These are phyloP conservation scores for Fusarium oxysporum DNA, from an alignment of 2,329 filamentous ascomycete genomes.

Conservation along the genomic window DNA sequence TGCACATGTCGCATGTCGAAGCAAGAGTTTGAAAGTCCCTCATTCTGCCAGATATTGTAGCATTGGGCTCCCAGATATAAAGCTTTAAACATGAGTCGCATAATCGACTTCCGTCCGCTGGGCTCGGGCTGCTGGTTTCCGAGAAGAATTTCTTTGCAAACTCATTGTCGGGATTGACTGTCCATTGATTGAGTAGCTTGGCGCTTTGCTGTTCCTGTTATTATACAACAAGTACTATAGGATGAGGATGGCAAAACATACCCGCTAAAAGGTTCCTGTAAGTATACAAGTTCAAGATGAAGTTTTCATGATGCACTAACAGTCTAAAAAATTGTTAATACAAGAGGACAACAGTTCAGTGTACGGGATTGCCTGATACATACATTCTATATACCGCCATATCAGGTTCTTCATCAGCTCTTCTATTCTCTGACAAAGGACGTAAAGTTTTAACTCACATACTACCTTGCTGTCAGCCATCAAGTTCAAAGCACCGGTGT, in stretches of 20 bases:
- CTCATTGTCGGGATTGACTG: not conserved
- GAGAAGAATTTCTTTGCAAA: not conserved
- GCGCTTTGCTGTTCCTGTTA: not conserved
- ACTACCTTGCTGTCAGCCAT: not conserved
- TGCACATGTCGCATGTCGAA: not conserved
- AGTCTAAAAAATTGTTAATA: not conserved
- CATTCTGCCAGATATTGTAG: not conserved
- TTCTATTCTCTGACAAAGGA: too few species aligned
- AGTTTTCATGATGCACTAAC: not conserved
- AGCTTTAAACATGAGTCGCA: not conserved
- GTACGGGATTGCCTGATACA: not conserved
- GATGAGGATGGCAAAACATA: not conserved
- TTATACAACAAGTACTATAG: fast-evolving
- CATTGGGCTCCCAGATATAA: not conserved
- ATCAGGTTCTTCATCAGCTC: not conserved
- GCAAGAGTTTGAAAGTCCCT: not conserved
- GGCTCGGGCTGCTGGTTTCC: fast-evolving
- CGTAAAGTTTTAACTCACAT: not conserved
- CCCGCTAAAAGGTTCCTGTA: not conserved
- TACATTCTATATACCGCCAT: not conserved
- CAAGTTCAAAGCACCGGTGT: not conserved
- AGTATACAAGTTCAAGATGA: not conserved
- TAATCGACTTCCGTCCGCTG: not conserved
- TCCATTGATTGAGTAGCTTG: not conserved
- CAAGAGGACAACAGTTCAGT: fast-evolving